These are phyloP conservation scores for Ensete glaucum DNA, from an alignment of 176 grass and related monocot species.

Conservation along the genomic window DNA sequence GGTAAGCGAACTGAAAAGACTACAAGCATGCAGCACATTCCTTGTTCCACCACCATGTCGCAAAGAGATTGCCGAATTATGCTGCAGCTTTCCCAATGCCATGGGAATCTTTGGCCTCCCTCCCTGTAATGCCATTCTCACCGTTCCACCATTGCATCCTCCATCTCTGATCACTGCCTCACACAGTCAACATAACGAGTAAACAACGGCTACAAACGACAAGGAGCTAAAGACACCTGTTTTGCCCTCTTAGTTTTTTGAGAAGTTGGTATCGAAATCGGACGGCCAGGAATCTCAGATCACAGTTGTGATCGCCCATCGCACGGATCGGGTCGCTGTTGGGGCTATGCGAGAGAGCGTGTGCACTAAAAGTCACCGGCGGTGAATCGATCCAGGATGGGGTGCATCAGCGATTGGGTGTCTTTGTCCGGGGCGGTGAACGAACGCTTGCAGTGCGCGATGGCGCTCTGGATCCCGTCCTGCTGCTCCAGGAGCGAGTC, in stretches of 20 bases:
- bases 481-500: constrained; percentile 74
- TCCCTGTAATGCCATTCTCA: background rate
- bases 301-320: constrained; percentile 17
- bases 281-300: background rate
- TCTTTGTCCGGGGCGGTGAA: constrained; percentile 31
- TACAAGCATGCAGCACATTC: background rate
- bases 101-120: constrained; percentile 5
- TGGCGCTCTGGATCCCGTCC: constrained; percentile 90
- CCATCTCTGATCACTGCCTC: background rate
- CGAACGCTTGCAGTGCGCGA: constrained; percentile 93
- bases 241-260: background rate
- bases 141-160: background rate
- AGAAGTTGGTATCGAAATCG: background rate
- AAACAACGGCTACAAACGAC: background rate
- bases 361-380: background rate
- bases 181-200: too few species aligned
- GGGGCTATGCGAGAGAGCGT: background rate
- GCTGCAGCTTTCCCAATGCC: constrained; percentile 14
- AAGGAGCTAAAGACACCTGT: background rate
- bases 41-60: background rate
- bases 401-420: background rate
- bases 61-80: background rate
- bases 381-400: background rate
- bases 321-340: constrained; percentile 44
- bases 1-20: constrained; percentile 1